Percentiles rank a stretch among this genome's conserved stretches.
These are phyloP conservation scores for Berberis thunbergii DNA, from an alignment of 164 flowering plant genomes.

Conservation along the genomic window DNA sequence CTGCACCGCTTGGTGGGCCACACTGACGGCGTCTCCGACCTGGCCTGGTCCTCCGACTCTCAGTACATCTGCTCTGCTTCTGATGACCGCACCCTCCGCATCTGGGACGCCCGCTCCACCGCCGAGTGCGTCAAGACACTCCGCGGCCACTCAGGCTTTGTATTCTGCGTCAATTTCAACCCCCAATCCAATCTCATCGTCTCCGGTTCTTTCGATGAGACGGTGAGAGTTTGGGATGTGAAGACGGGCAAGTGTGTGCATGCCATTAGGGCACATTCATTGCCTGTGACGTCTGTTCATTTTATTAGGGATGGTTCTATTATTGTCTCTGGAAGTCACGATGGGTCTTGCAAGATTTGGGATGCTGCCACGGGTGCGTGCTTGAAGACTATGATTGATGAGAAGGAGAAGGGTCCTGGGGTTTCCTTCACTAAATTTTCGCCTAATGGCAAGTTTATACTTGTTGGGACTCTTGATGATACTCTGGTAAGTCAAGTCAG, in stretches of 20 bases:
- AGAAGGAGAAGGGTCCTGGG: conserved; percentile 34
- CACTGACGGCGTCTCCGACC: conserved; percentile 76
- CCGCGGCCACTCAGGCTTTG: conserved; percentile 64
- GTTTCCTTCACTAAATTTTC: conserved; percentile 87
- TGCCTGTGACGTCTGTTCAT: conserved; percentile 78
- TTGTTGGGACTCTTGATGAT: conserved; percentile 88
- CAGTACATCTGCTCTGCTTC: conserved; percentile 95
- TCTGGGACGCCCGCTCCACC: conserved; percentile 69
- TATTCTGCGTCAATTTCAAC: conserved; percentile 90
- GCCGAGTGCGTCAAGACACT: conserved; percentile 68
- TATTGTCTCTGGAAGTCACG: conserved; percentile 82
- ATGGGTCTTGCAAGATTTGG: conserved; percentile 94
- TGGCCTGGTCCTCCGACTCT: conserved; percentile 94
- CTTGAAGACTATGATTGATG: conserved; percentile 64
- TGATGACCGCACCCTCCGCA: conserved; percentile 79
- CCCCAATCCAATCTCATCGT: conserved; percentile 76
- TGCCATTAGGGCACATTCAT: conserved; percentile 48
- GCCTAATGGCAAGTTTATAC: conserved; percentile 91
- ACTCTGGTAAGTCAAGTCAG: conserved; percentile 47
- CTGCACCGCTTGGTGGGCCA: conserved; percentile 61
- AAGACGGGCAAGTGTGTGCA: conserved; percentile 58
- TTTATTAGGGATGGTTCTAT: conserved; percentile 80
- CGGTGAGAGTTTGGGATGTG: conserved; percentile 83
- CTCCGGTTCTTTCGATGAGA: conserved; percentile 84
- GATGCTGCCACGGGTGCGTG: conserved; percentile 50